Evolutionary conservation across 495 filamentous ascomycete species (phyloP), one percentile per base, ranked within the genome.

Genomic region (Parathielavia appendiculata): DNA sequence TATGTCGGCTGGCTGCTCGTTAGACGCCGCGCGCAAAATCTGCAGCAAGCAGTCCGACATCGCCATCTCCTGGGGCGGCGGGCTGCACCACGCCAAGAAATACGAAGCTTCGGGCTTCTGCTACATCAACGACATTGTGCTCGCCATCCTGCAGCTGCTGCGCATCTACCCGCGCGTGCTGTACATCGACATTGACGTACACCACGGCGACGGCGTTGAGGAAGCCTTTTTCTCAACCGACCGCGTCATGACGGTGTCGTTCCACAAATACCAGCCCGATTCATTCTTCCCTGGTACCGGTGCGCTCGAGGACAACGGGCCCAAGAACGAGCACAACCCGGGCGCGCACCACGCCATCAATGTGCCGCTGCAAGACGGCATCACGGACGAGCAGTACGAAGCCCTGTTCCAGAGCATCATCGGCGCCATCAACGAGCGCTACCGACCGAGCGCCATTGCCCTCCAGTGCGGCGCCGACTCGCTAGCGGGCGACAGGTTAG

Each of bases 221-320:
- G 92, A 97, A 67, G 93, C 93, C 8, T 98, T 98, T 65, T 96
- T 95, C 68, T 93, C 91, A 19, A 98, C 93, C 16, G 92, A 98
- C 74, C 85, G 93, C 64, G 93, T 98, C 67, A 96, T 98, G 92
- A 97, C 95, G 0, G 86, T 91, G 40, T 96, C 91, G 16, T 97
- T 97, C 73, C 93, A 98, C 76, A 98, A 98, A 65, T 98, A 96
- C 73, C 90, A 79, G 50, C 78, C 76, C 77, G 83, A 92, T 58
- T 84, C 90, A 62, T 98, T 97, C 72, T 98, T 98, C 71, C 93
- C 93, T 10, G 95, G 95, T 54, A 97, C 93, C 1, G 93, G 93
- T 58, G 89, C 87, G 58, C 83, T 95, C 45, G 90, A 95, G 35
- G 91, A 97, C 70, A 95, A 95, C 58, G 93, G 93, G 38, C 80